phyloP scores from a whole-genome alignment of 371 early-diverging fungal species.

The Mortierella sp. region DNA sequence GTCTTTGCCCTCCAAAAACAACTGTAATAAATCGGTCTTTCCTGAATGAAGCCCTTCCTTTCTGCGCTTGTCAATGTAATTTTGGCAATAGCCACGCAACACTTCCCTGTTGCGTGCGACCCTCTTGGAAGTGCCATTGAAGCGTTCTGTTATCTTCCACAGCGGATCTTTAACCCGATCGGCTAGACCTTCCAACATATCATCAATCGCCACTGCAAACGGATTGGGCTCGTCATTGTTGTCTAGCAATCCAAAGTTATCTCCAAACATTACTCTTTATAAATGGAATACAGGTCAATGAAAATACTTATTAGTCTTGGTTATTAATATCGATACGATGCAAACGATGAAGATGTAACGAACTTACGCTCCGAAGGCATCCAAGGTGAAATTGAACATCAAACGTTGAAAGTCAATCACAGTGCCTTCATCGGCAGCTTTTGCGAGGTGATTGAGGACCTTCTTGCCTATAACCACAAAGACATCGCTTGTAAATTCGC shows the following conservation, averaged over 20 bases:
- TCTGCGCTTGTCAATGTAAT: slow-evolving; percentile 27
- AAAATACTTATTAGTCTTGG: not conserved
- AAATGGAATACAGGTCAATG: not conserved
- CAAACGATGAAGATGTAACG: not conserved
- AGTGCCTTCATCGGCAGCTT: slow-evolving; percentile 38
- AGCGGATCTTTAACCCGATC: slow-evolving; percentile 26
- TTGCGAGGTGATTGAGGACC: slow-evolving; percentile 39
- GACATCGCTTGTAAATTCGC: slow-evolving; percentile 65
- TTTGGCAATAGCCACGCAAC: not conserved
- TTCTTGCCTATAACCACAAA: slow-evolving; percentile 57
- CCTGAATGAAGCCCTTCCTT: slow-evolving; percentile 32
- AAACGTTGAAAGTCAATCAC: slow-evolving; percentile 60
- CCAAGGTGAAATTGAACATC: slow-evolving; percentile 61
- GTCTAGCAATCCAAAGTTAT: slow-evolving; percentile 37
- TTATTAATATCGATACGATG: not conserved
- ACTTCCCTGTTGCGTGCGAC: not conserved
- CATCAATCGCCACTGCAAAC: slow-evolving; percentile 18
- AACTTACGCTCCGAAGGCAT: slow-evolving; percentile 63
- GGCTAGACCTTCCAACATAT: not conserved
- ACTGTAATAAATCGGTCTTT: slow-evolving; percentile 65
- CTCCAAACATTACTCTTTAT: slow-evolving; percentile 21
- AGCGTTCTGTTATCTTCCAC: slow-evolving; percentile 21
- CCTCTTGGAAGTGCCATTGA: slow-evolving; percentile 18
- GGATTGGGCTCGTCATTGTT: slow-evolving; percentile 7
- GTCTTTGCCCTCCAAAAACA: slow-evolving; percentile 67